phyloP scores from a whole-genome alignment of 2,329 filamentous ascomycete species.

The Drechslera avenae region DNA sequence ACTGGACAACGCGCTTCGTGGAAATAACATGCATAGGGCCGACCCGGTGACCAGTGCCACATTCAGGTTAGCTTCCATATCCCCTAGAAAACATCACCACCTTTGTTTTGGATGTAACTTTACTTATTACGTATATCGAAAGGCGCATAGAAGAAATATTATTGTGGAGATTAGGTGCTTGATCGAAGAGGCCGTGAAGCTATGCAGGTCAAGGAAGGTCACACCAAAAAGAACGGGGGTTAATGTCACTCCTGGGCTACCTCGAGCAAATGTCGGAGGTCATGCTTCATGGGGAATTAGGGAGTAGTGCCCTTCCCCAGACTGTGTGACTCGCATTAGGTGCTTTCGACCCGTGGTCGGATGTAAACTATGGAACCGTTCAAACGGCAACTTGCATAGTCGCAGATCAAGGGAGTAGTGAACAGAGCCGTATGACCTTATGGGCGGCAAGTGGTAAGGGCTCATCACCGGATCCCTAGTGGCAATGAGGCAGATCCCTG shows the following conservation, averaged over 20 bases:
- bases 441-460: constrained; percentile 12
- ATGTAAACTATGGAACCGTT: constrained; percentile 14
- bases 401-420: constrained; percentile 7
- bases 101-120: neutral
- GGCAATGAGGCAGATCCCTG: constrained; percentile 11
- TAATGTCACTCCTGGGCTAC: neutral
- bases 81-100: constrained; percentile 11
- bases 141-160: neutral
- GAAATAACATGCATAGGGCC: constrained; percentile 31
- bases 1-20: constrained; percentile 23
- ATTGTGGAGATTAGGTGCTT: neutral
- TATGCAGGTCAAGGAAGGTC: neutral
- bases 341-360: constrained; percentile 4
- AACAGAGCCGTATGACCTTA: constrained; percentile 29
- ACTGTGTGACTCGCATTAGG: constrained; percentile 13
- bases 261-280: neutral
- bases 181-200: neutral
- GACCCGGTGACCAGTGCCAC: constrained; percentile 38
- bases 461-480: constrained; percentile 20
- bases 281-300: neutral
- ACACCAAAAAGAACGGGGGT: neutral
- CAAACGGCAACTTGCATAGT: constrained; percentile 10
- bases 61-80: constrained; percentile 29
- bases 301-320: constrained; percentile 7
- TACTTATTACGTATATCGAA: neutral